A percentile compares a stretch with the other conserved stretches of the same genome.
Evolutionary conservation across 257 asterid genomes (phyloP).

Genomic region (Rubia yunnanensis): DNA sequence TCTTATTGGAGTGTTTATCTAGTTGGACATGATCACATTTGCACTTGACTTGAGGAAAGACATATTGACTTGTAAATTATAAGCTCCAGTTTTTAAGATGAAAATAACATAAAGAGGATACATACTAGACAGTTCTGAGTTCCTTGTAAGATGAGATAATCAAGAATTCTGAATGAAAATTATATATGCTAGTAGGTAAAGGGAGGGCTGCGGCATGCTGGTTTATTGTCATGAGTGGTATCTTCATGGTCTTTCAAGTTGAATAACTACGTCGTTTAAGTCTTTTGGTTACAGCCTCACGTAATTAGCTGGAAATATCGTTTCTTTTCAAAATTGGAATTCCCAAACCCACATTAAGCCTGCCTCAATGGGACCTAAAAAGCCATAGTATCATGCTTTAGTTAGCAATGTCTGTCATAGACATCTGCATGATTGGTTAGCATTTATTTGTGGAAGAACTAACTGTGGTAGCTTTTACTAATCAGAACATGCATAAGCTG

Average conservation of each 20-base stretch:
- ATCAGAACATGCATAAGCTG: neutral
- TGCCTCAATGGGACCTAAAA: neutral
- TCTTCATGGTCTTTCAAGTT: neutral
- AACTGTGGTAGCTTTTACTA: neutral
- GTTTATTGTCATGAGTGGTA: neutral
- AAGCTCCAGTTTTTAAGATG: neutral
- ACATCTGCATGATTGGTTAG: neutral
- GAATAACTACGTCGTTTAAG: neutral
- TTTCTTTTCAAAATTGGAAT: neutral
- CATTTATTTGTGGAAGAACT: neutral
- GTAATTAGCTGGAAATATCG: neutral
- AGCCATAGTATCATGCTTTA: neutral
- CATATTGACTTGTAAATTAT: neutral
- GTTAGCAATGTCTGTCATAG: neutral
- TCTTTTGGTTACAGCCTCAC: neutral
- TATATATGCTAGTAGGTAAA: neutral
- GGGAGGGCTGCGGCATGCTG: neutral
- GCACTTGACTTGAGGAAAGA: too few relatives aligned
- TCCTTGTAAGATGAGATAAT: neutral
- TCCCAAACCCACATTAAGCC: neutral
- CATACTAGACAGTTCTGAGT: neutral
- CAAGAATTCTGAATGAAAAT: neutral
- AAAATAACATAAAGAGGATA: neutral
- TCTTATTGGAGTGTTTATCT: neutral
- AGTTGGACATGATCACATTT: neutral